These are phyloP conservation scores for Trichosporon inkin DNA, from an alignment of 1,284 basidiomycete genomes.

Conservation along the genomic window DNA sequence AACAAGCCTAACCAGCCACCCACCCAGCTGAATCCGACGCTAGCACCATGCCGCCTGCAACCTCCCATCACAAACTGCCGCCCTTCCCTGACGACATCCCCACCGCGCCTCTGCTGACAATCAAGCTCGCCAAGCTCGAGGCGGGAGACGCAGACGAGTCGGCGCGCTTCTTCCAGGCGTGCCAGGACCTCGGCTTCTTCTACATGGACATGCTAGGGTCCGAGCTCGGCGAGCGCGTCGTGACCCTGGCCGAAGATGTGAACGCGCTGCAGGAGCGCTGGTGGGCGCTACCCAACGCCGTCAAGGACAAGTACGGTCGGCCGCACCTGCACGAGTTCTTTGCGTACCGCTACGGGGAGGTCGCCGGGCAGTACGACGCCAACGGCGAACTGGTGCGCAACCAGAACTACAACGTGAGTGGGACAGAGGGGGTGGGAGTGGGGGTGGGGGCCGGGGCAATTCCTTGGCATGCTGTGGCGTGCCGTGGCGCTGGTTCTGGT, in stretches of 20 bases:
- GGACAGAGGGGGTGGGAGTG: too few species aligned
- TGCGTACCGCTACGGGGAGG: conserved; percentile 26
- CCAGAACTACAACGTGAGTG: conserved; percentile 31
- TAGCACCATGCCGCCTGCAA: conserved; percentile 17
- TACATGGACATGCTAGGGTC: conserved; percentile 32
- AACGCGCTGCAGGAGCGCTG: conserved; percentile 29
- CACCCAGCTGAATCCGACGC: neutral
- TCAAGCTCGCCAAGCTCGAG: conserved; percentile 26
- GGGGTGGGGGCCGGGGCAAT: too few species aligned
- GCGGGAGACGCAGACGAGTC: conserved; percentile 21
- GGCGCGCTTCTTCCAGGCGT: conserved; percentile 24
- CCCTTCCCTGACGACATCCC: conserved; percentile 26
- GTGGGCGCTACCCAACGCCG: conserved; percentile 27
- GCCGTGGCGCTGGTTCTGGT: neutral
- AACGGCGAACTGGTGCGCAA: conserved; percentile 19
- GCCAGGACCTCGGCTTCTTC: conserved; percentile 34
- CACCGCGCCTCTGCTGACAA: conserved; percentile 29
- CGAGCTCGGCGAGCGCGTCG: conserved; percentile 26
- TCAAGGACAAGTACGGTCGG: conserved; percentile 28
- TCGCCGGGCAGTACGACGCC: conserved; percentile 6
- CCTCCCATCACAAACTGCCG: conserved; percentile 25
- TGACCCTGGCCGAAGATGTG: conserved; percentile 24
- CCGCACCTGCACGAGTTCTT: conserved; percentile 26
- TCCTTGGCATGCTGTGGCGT: too few species aligned
- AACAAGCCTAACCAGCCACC: neutral